These are phyloP conservation scores for Adansonia rubrostipa DNA, from an alignment of 441 rosid species.

Conservation along the genomic window DNA sequence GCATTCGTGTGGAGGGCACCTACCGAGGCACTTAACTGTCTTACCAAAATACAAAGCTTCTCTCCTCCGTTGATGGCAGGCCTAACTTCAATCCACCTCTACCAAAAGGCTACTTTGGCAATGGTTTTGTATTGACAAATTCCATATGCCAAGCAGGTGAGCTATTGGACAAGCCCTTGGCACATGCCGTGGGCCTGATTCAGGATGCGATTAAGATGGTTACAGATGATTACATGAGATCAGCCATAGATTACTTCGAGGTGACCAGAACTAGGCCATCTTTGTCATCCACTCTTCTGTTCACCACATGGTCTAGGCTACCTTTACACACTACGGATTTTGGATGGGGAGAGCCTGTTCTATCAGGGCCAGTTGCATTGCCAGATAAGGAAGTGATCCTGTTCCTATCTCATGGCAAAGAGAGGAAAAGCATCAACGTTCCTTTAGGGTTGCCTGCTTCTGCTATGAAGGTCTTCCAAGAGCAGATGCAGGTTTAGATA, in stretches of 20 bases:
- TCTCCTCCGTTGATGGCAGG: not conserved
- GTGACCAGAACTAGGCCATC: conserved; percentile 1
- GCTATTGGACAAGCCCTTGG: not conserved
- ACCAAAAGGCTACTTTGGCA: conserved; percentile 26
- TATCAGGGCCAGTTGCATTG: conserved; percentile 81
- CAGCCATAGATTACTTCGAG: conserved; percentile 12
- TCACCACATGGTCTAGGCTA: conserved; percentile 69
- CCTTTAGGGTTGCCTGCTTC: conserved; percentile 81
- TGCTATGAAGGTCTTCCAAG: conserved; percentile 72
- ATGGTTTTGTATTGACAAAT: not conserved
- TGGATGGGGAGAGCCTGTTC: conserved; percentile 84
- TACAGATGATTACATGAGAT: conserved; percentile 2
- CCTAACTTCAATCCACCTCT: conserved; percentile 8
- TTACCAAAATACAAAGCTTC: conserved; percentile 1
- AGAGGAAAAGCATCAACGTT: conserved; percentile 79
- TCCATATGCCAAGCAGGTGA: conserved; percentile 3
- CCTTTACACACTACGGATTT: conserved; percentile 75
- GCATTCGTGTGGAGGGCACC: conserved; percentile 11
- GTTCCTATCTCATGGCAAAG: conserved; percentile 77
- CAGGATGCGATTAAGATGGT: conserved; percentile 6
- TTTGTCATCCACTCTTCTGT: not conserved
- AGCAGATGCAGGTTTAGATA: conserved; percentile 50
- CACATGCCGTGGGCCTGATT: conserved; percentile 8
- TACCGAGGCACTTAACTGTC: not conserved
- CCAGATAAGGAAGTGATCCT: conserved; percentile 84